These are phyloP conservation scores for Cyclostephanos tholiformis DNA, from an alignment of 108 stramenopile genomes.

Conservation along the genomic window DNA sequence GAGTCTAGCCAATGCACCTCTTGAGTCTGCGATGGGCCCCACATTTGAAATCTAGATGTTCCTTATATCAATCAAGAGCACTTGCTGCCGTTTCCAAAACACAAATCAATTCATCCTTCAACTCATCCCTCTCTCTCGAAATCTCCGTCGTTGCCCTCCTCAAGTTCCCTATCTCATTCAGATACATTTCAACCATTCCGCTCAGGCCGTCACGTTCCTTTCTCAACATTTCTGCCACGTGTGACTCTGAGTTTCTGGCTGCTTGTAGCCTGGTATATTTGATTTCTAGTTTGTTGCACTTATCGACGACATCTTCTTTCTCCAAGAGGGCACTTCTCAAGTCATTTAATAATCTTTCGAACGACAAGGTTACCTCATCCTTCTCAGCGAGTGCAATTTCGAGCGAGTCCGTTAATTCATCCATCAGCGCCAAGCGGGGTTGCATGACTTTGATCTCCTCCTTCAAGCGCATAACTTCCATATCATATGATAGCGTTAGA, in stretches of 20 bases:
- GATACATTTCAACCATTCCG: neutral
- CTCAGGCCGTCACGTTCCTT: neutral
- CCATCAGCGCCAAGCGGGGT: neutral
- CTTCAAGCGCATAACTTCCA: neutral
- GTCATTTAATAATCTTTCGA: neutral
- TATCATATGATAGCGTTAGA: neutral
- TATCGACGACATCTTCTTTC: neutral
- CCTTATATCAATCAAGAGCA: neutral
- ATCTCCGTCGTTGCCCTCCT: neutral
- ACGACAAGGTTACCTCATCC: neutral
- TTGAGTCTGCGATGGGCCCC: no score
- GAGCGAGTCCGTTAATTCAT: neutral
- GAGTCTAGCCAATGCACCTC: no score
- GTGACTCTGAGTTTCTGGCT: conserved; percentile 1
- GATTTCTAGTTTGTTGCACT: neutral
- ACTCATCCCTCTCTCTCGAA: conserved; percentile 1
- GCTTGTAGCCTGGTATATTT: neutral
- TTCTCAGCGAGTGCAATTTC: neutral
- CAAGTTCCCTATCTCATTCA: neutral
- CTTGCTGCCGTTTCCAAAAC: conserved; percentile 2
- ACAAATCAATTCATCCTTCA: conserved; percentile 16
- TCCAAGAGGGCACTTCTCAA: neutral
- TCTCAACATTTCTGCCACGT: neutral
- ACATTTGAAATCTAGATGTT: neutral
- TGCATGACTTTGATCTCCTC: neutral